These are phyloP conservation scores for Heritiera fomes DNA, from an alignment of 345 rosid genomes.

Conservation along the genomic window DNA sequence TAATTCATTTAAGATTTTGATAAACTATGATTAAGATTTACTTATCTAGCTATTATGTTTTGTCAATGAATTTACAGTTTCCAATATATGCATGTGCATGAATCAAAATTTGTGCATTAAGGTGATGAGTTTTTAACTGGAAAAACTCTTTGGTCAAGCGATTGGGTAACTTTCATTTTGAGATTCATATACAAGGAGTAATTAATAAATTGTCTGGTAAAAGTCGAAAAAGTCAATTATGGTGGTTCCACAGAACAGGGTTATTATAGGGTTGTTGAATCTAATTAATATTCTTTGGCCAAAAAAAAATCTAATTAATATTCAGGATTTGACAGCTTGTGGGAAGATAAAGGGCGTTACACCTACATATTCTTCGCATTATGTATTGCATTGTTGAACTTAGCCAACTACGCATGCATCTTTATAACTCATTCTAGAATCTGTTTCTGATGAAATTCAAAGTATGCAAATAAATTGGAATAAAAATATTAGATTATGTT, in stretches of 20 bases:
- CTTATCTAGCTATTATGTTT: not conserved
- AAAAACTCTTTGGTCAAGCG: not conserved
- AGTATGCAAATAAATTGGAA: not conserved
- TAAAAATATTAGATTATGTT: not conserved
- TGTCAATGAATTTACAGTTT: not conserved
- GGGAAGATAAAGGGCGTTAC: not conserved
- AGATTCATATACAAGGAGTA: not conserved
- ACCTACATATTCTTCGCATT: not conserved
- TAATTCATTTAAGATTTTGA: not conserved
- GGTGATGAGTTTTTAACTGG: not conserved
- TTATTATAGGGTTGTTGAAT: conserved; percentile 11
- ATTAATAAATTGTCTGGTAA: not conserved
- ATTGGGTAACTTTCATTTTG: too few relatives aligned
- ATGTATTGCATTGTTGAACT: not conserved
- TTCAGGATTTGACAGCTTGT: conserved; percentile 22
- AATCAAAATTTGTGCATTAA: not conserved
- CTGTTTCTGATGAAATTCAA: not conserved
- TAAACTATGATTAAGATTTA: not conserved
- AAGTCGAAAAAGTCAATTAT: not conserved
- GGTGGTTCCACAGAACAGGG: not conserved
- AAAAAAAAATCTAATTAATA: not conserved
- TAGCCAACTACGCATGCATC: not conserved
- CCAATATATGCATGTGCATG: not conserved
- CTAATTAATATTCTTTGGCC: too few relatives aligned
- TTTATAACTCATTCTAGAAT: not conserved